These are phyloP conservation scores for Drechslerella stenobrocha DNA, from an alignment of 2,329 filamentous ascomycete genomes.

Conservation along the genomic window DNA sequence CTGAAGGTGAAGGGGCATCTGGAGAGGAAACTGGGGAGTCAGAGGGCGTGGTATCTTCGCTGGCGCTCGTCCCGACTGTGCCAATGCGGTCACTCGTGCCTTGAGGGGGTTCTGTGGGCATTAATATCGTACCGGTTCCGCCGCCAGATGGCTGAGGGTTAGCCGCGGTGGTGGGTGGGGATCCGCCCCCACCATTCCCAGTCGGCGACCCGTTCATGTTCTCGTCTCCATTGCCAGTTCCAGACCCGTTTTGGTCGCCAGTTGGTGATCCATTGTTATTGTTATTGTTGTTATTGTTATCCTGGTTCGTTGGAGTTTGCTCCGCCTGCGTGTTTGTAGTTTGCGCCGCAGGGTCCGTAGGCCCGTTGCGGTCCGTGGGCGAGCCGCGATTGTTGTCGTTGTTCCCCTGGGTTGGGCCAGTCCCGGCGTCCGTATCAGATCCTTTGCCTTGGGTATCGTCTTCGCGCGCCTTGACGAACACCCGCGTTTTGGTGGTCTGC, in stretches of 20 bases:
- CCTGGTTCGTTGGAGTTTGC: background rate
- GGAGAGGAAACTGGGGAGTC: constrained; percentile 30
- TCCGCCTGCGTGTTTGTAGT: background rate
- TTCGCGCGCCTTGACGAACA: constrained; percentile 31
- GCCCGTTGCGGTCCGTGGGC: background rate
- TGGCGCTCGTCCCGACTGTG: constrained; percentile 26
- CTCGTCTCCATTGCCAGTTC: constrained; percentile 3
- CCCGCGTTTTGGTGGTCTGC: constrained; percentile 35
- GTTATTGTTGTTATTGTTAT: no score
- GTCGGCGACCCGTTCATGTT: constrained; percentile 2
- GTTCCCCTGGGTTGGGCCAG: background rate
- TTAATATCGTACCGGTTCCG: constrained; percentile 38
- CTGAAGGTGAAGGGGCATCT: constrained; percentile 27
- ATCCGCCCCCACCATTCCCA: background rate
- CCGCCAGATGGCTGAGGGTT: constrained; percentile 14
- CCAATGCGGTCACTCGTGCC: constrained; percentile 21
- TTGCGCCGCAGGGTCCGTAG: background rate
- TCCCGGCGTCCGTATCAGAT: constrained; percentile 9
- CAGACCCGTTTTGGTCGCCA: constrained; percentile 4
- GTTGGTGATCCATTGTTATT: background rate
- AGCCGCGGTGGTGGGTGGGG: constrained; percentile 17
- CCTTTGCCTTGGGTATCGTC: constrained; percentile 35
- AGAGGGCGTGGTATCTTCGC: constrained; percentile 37
- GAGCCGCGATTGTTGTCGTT: background rate
- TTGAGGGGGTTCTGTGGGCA: constrained; percentile 30